Evolutionary conservation across 805 yeast species (phyloP).

Genomic region (Blastobotrys americana): DNA sequence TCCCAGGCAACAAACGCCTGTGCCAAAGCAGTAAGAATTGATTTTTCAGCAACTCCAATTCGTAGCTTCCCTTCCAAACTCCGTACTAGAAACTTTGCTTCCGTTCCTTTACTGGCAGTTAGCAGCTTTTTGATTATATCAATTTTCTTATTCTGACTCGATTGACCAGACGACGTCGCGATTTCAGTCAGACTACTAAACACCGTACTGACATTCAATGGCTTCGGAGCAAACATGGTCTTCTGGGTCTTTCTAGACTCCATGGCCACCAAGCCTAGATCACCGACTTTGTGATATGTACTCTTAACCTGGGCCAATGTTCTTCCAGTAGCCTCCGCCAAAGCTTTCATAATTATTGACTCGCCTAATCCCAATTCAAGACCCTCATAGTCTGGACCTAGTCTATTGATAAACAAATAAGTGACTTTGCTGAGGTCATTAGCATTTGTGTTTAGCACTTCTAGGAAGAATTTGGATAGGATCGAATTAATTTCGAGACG

Average conservation of each 20-base stretch:
- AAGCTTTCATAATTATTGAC: slow-evolving; percentile 75
- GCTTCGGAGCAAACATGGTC: slow-evolving; percentile 86
- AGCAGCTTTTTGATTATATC: slow-evolving; percentile 74
- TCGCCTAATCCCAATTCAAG: slow-evolving; percentile 93
- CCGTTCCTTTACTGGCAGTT: slow-evolving; percentile 76
- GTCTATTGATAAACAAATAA: slow-evolving; percentile 76
- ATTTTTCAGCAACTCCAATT: slow-evolving; percentile 90
- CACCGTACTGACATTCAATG: slow-evolving; percentile 65
- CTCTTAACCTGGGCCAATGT: slow-evolving; percentile 59
- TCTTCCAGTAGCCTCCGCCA: slow-evolving; percentile 85
- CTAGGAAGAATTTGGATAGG: slow-evolving; percentile 64
- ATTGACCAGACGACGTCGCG: slow-evolving; percentile 70
- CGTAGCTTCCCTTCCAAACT: slow-evolving; percentile 89
- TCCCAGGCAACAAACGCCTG: slow-evolving; percentile 73
- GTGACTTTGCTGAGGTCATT: slow-evolving; percentile 58
- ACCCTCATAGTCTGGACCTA: slow-evolving; percentile 96
- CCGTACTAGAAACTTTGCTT: slow-evolving; percentile 85
- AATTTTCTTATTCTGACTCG: slow-evolving; percentile 74
- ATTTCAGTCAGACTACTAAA: slow-evolving; percentile 68
- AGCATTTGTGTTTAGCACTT: slow-evolving; percentile 51
- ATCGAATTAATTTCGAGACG: slow-evolving; percentile 73
- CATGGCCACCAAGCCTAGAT: slow-evolving; percentile 83
- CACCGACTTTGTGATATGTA: slow-evolving; percentile 77
- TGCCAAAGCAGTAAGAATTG: slow-evolving; percentile 75
- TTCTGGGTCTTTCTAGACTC: slow-evolving; percentile 79